Evolutionary conservation across 805 yeast genomes (phyloP).

Genomic region (Kluyveromyces nonfermentans): DNA sequence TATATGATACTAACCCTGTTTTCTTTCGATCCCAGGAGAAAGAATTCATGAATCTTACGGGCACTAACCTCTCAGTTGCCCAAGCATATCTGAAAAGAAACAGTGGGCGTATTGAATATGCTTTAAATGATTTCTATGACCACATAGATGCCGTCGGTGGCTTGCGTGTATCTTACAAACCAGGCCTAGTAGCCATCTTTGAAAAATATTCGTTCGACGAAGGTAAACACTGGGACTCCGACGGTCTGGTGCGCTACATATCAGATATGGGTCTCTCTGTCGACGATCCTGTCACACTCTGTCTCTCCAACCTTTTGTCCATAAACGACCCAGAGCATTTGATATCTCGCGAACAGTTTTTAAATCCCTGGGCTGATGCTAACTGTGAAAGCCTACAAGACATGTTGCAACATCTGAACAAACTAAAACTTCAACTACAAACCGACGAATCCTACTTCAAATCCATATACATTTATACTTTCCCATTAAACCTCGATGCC

Average conservation of each 20-base stretch:
- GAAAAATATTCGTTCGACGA: conserved; percentile 16
- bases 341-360: conserved; percentile 17
- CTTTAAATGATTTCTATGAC: conserved; percentile 27
- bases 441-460: conserved; percentile 38
- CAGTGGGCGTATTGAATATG: conserved; percentile 23
- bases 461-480: conserved; percentile 61
- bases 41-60: conserved; percentile 19
- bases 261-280: conserved; percentile 59
- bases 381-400: conserved; percentile 28
- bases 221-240: conserved; percentile 49
- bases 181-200: conserved; percentile 12
- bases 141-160: conserved; percentile 15
- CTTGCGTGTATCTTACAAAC: conserved; percentile 12
- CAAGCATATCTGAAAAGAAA: conserved; percentile 17
- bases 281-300: conserved; percentile 64
- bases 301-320: conserved; percentile 58
- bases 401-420: conserved; percentile 38
- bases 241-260: conserved; percentile 66
- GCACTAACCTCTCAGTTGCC: conserved; percentile 14
- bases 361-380: conserved; percentile 17
- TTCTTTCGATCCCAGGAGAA: conserved; percentile 3
- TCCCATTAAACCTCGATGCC: conserved; percentile 51
- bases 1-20: not conserved
- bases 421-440: conserved; percentile 28
- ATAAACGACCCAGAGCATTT: conserved; percentile 19